Evolutionary conservation across 345 rosid genomes (phyloP).

Genomic region (Eucalyptus rudis): DNA sequence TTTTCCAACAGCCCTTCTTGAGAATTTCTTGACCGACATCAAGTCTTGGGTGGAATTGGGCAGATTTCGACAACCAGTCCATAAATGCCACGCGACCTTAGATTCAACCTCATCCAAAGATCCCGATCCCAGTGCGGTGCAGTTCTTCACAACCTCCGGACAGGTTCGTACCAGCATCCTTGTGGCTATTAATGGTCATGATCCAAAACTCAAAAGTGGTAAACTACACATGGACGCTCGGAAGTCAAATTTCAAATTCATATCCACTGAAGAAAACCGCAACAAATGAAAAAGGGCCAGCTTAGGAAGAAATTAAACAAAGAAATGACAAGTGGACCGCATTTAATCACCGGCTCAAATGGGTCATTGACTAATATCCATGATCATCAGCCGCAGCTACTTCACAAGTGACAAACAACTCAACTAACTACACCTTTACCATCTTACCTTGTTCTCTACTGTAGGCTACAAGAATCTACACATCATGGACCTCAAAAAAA

Average conservation of each 20-base stretch:
- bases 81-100: not conserved
- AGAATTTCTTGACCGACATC: not conserved
- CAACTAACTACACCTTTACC: not conserved
- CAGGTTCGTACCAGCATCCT: not conserved
- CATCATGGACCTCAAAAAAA: not conserved
- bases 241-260: not conserved
- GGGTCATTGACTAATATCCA: not conserved
- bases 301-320: not conserved
- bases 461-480: not conserved
- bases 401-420: not conserved
- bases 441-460: not conserved
- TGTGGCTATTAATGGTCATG: not conserved
- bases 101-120: not conserved
- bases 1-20: not conserved
- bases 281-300: not conserved
- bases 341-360: not conserved
- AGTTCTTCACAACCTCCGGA: not conserved
- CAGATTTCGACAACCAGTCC: not conserved
- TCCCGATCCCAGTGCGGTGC: not conserved
- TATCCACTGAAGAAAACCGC: not conserved
- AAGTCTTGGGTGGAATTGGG: not conserved
- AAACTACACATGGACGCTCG: not conserved
- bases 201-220: not conserved
- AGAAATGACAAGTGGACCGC: not conserved
- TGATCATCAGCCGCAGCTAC: not conserved